Evolutionary conservation across 331 rosid genomes (phyloP).

Genomic region (Prunus yedoensis): DNA sequence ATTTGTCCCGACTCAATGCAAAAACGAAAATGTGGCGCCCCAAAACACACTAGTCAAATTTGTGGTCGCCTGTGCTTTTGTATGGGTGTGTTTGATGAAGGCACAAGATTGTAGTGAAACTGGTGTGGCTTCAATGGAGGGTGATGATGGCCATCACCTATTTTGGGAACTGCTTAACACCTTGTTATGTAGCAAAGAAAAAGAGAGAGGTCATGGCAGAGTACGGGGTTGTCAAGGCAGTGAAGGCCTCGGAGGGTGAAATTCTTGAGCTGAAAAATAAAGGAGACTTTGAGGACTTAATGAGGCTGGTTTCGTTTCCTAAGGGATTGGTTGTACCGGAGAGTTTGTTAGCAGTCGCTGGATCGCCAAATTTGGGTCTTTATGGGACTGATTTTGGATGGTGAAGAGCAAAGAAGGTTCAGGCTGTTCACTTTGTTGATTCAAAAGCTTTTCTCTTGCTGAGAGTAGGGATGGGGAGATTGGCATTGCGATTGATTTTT

Average conservation of each 20-base stretch:
- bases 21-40: not conserved
- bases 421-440: constrained; percentile 34
- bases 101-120: constrained; percentile 18
- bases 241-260: constrained; percentile 32
- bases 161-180: too few relatives aligned
- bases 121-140: not conserved
- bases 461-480: constrained; percentile 39
- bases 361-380: constrained; percentile 44
- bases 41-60: constrained; percentile 35
- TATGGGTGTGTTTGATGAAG: constrained; percentile 48
- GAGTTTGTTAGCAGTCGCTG: not conserved
- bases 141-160: constrained; percentile 31
- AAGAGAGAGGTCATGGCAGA: constrained; percentile 36
- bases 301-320: too few relatives aligned
- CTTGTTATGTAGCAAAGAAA: not conserved
- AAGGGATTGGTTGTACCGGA: constrained; percentile 7
- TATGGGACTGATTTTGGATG: constrained; percentile 62
- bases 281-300: constrained; percentile 25
- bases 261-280: constrained; percentile 28
- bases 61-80: constrained; percentile 41
- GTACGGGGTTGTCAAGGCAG: constrained; percentile 36
- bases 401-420: constrained; percentile 52
- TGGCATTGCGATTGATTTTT: constrained; percentile 52
- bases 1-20: not conserved
- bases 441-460: constrained; percentile 25